Base-by-base conservation (phyloP, 75 land plant species). In the Adiantum capillusveneris region DNA sequence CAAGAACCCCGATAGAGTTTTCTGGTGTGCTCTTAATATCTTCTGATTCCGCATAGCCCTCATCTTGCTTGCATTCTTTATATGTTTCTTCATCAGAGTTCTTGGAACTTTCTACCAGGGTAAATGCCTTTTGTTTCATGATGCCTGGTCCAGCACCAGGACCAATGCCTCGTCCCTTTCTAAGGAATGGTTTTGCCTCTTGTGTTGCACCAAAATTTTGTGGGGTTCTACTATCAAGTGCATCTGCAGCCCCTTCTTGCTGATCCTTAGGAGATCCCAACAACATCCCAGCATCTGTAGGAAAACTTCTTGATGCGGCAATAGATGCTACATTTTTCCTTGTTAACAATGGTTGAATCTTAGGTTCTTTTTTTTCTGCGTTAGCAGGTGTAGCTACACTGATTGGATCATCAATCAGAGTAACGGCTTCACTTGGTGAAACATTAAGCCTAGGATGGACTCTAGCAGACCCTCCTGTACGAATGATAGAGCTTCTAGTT, bases 131-230 rank as follows among this genome's bases (percentile, higher is more conserved):
- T 11, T 59, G 24, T 53, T 81, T 85, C 42, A 63, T 21, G 41
- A 75, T 58, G 56, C 65, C 66, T 27, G 78, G 57, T 48, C 79
- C 84, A 60, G 83, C 57, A 58, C 78, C 82, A 34, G 81, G 72
- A 20, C 79, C 86, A 58, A 70, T 78, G 46, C 81, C 82, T 73
- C 72, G 76, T 19, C 98, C 98, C 58, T 85, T 93, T 27, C 81
- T 82, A 0, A 83, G 83, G 36, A 83, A 85, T 5, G 83, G 65
- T 59, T 81, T 85, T 29, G 82, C 22, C n/a, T 83, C 85, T 36
- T 45, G 58, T 13, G 36, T 11, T 5, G 60, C 46, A 34, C 7
- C 3, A 5, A 9, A 34, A 52, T 17, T 46, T 46, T 46, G 49
- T 46, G 21, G 6, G 3, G 21, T 20, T 20, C 14, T 46, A 20